A percentile compares a stretch with the other conserved stretches of the same genome.
Conservation (phyloP, 129 eudicot species). For the Pulicaria dysenterica region DNA sequence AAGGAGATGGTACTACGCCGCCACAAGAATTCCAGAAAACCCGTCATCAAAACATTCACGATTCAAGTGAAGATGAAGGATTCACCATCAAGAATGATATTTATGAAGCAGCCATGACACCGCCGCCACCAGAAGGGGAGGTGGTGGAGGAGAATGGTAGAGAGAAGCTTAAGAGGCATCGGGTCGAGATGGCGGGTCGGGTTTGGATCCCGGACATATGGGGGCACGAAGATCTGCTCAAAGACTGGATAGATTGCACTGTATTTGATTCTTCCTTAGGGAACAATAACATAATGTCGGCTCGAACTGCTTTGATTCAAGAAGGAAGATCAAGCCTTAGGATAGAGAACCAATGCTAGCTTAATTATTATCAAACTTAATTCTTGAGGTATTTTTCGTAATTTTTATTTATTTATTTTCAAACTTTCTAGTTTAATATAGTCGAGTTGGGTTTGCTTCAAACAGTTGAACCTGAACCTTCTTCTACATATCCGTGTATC, state of each 20-base stretch:
- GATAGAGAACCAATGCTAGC: slow-evolving; percentile 32
- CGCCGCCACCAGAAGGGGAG: neutral
- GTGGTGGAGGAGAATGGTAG: slow-evolving; percentile 52
- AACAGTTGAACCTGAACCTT: neutral
- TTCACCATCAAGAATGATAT: neutral
- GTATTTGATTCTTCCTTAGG: slow-evolving; percentile 63
- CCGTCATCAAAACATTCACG: neutral
- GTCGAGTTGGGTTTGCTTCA: slow-evolving; percentile 5
- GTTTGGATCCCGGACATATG: slow-evolving; percentile 91
- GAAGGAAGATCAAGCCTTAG: slow-evolving; percentile 54
- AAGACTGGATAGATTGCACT: slow-evolving; percentile 77
- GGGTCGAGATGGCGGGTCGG: slow-evolving; percentile 77
- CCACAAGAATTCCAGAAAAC: slow-evolving; percentile 12
- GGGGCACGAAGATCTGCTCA: slow-evolving; percentile 80
- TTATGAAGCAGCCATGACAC: neutral
- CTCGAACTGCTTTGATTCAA: slow-evolving; percentile 68
- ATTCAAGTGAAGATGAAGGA: neutral
- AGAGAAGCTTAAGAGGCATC: slow-evolving; percentile 77
- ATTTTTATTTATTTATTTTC: neutral
- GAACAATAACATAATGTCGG: slow-evolving; percentile 55
- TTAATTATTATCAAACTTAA: slow-evolving; percentile 6
- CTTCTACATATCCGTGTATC: no score
- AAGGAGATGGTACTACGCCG: neutral
- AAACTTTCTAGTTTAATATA: slow-evolving; percentile 13
- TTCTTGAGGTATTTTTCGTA: slow-evolving; percentile 7